Conservation (phyloP, 768 basidiomycete genomes). For the Tricholoma terreum region DNA sequence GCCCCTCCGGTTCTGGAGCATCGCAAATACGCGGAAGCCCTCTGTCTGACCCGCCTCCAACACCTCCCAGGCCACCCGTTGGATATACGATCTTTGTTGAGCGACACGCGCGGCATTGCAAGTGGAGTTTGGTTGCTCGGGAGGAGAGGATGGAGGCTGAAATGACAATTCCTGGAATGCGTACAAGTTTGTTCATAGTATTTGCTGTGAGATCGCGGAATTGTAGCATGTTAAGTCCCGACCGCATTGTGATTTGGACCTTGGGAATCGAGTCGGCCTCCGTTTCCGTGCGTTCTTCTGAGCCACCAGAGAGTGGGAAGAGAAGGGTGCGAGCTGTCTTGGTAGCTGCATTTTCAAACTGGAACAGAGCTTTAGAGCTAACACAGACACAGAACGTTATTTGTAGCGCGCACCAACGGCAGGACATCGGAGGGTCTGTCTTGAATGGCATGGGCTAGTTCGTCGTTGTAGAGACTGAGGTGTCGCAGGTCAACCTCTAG, state of each 20-base stretch:
- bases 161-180: slow-evolving; percentile 97
- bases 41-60: slow-evolving; percentile 83
- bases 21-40: slow-evolving; percentile 89
- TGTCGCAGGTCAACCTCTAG: slow-evolving; percentile 85
- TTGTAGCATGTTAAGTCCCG: slow-evolving; percentile 89
- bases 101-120: slow-evolving; percentile 91
- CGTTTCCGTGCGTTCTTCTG: slow-evolving; percentile 39
- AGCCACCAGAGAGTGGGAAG: slow-evolving; percentile 66
- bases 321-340: slow-evolving; percentile 81
- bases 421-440: slow-evolving; percentile 86
- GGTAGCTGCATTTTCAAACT: slow-evolving; percentile 93
- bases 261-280: slow-evolving; percentile 48
- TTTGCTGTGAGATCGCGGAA: slow-evolving; percentile 93
- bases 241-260: slow-evolving; percentile 84
- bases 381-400: neutral
- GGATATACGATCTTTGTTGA: slow-evolving; percentile 78
- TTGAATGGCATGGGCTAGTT: slow-evolving; percentile 88
- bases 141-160: slow-evolving; percentile 93
- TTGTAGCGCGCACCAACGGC: slow-evolving; percentile 62
- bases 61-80: slow-evolving; percentile 73
- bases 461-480: slow-evolving; percentile 84
- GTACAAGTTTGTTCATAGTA: slow-evolving; percentile 93
- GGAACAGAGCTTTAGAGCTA: neutral
- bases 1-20: slow-evolving; percentile 72
- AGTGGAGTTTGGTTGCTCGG: slow-evolving; percentile 85